Base-by-base conservation (phyloP, 176 grass and related monocot genomes). In the Rhynchospora pubera region DNA sequence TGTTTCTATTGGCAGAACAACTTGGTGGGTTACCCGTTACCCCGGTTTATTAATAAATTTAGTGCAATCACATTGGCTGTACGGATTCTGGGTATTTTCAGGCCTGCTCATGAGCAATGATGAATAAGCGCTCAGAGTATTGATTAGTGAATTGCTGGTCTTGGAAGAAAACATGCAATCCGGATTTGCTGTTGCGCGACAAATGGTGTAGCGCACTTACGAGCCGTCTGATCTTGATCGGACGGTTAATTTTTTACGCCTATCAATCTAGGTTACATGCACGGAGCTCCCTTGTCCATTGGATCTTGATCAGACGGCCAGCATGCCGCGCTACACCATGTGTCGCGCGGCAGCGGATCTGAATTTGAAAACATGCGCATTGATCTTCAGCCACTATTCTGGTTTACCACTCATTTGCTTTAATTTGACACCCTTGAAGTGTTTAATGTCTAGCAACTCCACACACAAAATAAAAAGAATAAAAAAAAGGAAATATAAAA, bases 41-140 rank as follows among this genome's bases (percentile, higher is more conserved):
- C 34, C 34, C 34, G 79, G 9, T 81, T 21, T 47, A 81, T 57
- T 81, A 45, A 63, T 81, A 45, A 63, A 73, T 24, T 48, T 11
- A 15, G 24, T 1, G 19, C 52, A 79, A 65, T 43, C 60, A 81
- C 55, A 60, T 81, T 62, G 55, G 42, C 13, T 46, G 79, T 81
- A 81, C 79, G 19, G 60, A 81, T 24, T 51, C 23, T 39, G 34
- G 11, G 65, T 26, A 52, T 4, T 53, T 53, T 5, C 71, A 53
- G 71, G 43, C 42, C 11, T 48, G 18, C 19, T 52, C 19, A 64
- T 65, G 32, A 42, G 14, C 15, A 18, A 64, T 64, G 18, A 64
- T 64, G 61, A 64, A 22, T 64, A 64, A 64, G 18, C 39, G 56
- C 30, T 9, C 4, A 21, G 18, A 52, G 9, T 51, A 23, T 14